These are phyloP conservation scores for Colletotrichum sp. DNA, from an alignment of 2,329 filamentous ascomycete genomes.

Conservation along the genomic window DNA sequence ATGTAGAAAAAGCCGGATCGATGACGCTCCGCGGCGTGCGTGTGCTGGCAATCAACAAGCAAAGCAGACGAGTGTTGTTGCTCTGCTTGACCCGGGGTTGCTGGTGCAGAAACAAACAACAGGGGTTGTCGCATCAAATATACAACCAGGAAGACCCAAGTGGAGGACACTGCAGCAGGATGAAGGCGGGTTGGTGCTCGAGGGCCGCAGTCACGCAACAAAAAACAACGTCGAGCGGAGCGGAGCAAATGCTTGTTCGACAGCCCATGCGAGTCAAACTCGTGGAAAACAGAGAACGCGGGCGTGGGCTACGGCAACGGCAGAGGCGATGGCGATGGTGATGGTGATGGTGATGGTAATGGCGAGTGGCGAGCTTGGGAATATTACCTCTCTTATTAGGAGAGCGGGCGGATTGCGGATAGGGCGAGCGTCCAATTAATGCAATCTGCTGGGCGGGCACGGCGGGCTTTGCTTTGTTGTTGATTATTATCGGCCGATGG, in stretches of 20 bases:
- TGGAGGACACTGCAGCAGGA: neutral
- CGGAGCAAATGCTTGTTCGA: neutral
- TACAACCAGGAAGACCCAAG: slow-evolving; percentile 13
- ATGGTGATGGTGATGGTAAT: neutral
- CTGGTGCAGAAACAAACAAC: slow-evolving; percentile 22
- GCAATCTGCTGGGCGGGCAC: neutral
- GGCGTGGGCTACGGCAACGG: neutral
- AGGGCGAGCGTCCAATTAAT: neutral
- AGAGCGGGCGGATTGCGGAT: neutral
- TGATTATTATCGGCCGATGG: neutral
- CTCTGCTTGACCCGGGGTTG: slow-evolving; percentile 18
- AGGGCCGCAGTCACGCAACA: slow-evolving; percentile 1
- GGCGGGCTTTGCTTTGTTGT: slow-evolving; percentile 5
- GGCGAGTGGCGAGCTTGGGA: neutral
- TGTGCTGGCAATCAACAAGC: neutral
- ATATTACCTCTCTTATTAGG: slow-evolving; percentile 2
- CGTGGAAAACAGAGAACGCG: neutral
- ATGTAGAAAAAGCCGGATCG: neutral
- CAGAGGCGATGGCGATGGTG: neutral
- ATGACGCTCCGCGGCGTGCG: neutral
- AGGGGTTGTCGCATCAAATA: slow-evolving; percentile 25
- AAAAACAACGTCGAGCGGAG: neutral
- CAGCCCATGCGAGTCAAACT: neutral
- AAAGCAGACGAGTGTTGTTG: slow-evolving; percentile 8
- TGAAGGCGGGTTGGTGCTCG: neutral